Evolutionary conservation across 1,139 yeast genomes (phyloP), one percentile per base, ranked within the genome.

Genomic region (Lodderomyces metapsilosis): DNA sequence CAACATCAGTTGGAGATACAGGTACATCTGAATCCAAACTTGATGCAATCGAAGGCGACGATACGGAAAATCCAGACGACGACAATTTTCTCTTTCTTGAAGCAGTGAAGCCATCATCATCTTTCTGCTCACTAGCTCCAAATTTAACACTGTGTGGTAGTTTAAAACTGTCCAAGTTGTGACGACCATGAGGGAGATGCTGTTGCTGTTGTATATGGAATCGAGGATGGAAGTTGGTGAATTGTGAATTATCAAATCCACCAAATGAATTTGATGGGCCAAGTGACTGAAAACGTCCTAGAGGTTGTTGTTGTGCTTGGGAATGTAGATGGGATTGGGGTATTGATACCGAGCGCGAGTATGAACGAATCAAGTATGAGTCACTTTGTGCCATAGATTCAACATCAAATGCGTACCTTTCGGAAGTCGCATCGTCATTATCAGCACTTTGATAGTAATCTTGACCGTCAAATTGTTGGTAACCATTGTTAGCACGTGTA

Each of bases 81-180:
- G 43, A 39, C 10, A 33, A 38, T 34, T 42, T 45, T 43, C 49
- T 45, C 31, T 47, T 45, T 18, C 42, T 42, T 13, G 17, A 12
- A 4, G 16, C 9, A 7, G 18, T 11, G 5, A n/a, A 18, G 7
- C 15, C 10, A 15, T 18, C 23, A 7, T 16, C 23, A 15, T 16
- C 34, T 8, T 23, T 23, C 4, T 25, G 30, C 12, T 15, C 15
- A 27, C 10, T n/a, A 13, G 11, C 13, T 11, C 21, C 13, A 18
- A 13, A 37, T 27, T 33, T 12, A 28, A 25, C 17, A 27, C 7
- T 13, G n/a, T 32, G 24, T 27, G 16, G 31, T 28, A 18, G 16
- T 8, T 34, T 34, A 31, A 28, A 23, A 15, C 37, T 38, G 24
- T 30, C 27, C 18, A 15, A 13, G 4, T 36, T n/a, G 12, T 27